These are phyloP conservation scores for Mycena rosella DNA, from an alignment of 768 basidiomycete genomes.

Conservation along the genomic window DNA sequence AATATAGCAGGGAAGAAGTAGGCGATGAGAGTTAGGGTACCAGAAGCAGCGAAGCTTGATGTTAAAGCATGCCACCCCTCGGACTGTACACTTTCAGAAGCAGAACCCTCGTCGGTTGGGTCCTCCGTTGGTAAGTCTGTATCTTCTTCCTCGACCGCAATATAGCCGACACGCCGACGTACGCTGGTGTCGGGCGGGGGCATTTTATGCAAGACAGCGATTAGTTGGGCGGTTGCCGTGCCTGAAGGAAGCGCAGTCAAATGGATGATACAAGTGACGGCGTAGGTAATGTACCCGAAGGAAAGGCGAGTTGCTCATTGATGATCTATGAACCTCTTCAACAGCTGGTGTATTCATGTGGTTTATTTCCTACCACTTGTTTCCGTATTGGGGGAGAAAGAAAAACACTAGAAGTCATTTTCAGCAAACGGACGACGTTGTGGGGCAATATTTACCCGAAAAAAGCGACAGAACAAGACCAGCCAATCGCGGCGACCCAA, in stretches of 20 bases:
- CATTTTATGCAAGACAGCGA: slow-evolving; percentile 87
- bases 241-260: slow-evolving; percentile 10
- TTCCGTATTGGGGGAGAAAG: slow-evolving; percentile 94
- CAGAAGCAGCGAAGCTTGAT: slow-evolving; percentile 85
- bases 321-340: slow-evolving; percentile 72
- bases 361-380: slow-evolving; percentile 75
- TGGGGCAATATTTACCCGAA: slow-evolving; percentile 71
- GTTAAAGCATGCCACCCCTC: slow-evolving; percentile 84
- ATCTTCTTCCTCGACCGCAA: slow-evolving; percentile 53
- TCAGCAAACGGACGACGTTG: slow-evolving; percentile 14
- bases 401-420: slow-evolving; percentile 74
- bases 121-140: slow-evolving; percentile 48
- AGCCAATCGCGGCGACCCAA: slow-evolving; percentile 80
- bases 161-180: slow-evolving; percentile 71
- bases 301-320: slow-evolving; percentile 94
- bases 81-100: slow-evolving; percentile 66
- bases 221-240: slow-evolving; percentile 95
- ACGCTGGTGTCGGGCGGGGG: slow-evolving; percentile 73
- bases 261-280: not conserved
- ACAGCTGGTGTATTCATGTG: slow-evolving; percentile 15
- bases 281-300: slow-evolving; percentile 67
- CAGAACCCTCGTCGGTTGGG: slow-evolving; percentile 44
- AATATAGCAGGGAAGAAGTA: slow-evolving; percentile 94
- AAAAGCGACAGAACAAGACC: slow-evolving; percentile 94
- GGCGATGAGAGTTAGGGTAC: slow-evolving; percentile 79